Conservation (phyloP, 176 grass and related monocot genomes). For the Ensete ventricosum region DNA sequence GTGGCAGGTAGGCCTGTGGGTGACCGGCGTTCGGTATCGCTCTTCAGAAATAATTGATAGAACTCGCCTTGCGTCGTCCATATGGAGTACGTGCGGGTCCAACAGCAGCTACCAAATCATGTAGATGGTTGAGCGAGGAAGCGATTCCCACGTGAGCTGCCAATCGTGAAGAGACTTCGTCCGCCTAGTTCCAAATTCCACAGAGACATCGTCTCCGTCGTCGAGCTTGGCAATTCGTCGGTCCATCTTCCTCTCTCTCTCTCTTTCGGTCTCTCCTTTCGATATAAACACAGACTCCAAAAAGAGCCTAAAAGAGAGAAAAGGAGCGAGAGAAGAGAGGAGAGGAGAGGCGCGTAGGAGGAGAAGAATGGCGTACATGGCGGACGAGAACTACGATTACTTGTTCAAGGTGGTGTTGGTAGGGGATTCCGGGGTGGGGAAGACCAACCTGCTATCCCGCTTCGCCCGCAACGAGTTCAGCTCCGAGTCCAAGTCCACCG, state of each 20-base stretch:
- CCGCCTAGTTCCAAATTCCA: background rate
- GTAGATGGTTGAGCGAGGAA: too few relatives aligned
- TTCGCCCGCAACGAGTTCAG: conserved; percentile 97
- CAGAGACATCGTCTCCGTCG: background rate
- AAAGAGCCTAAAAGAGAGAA: background rate
- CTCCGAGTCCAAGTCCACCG: conserved; percentile 92
- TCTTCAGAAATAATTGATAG: too few relatives aligned
- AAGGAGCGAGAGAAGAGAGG: background rate
- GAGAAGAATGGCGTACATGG: conserved; percentile 40
- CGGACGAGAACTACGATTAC: conserved; percentile 82
- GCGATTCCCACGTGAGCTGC: background rate
- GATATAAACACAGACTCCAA: too few relatives aligned
- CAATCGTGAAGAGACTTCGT: background rate
- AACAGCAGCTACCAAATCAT: too few relatives aligned
- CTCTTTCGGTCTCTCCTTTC: too few relatives aligned
- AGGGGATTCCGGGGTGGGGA: conserved; percentile 64
- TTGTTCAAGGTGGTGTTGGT: conserved; percentile 81
- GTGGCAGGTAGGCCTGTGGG: too few relatives aligned
- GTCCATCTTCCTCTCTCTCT: background rate
- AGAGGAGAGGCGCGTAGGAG: background rate
- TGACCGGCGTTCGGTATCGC: too few relatives aligned
- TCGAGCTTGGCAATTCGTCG: background rate
- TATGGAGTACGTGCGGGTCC: too few relatives aligned
- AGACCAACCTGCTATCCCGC: conserved; percentile 70
- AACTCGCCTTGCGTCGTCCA: too few relatives aligned